Base-by-base conservation (phyloP, 495 filamentous ascomycete species). In the Filosporella fistucella region DNA sequence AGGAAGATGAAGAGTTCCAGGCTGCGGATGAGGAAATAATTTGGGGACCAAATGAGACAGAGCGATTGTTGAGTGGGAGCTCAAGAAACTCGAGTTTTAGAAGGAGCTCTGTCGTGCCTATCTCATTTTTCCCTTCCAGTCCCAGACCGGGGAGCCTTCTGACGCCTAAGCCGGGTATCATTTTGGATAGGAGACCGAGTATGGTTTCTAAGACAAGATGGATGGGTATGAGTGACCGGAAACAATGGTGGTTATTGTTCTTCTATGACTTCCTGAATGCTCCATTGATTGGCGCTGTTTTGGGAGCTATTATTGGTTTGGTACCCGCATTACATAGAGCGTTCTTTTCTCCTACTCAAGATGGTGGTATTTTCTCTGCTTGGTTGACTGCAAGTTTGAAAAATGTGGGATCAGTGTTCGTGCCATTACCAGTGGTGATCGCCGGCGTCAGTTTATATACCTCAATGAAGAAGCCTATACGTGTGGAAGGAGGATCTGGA, bases 401-500 rank as follows among this genome's bases (percentile, higher is more conserved):
- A 52, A 86, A 84, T 46, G 68, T 89, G 13, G 85, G 87, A 1
- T 69, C 73, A 0, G 66, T 90, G 3, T 91, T 91, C 58, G 80
- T 86, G 1, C 72, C 78, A 0, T 63, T 89, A 18, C 86, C 87
- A 50, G 77, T 89, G 20, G 74, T 89, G 20, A 72, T 88, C 0
- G 82, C 85, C n/a, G 85, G 86, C 0, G 75, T 83, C 23, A 84
- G 85, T 51, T 63, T 90, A 1, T 76, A 75, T 21, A 66, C 69
- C 33, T 69, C 67, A 38, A 57, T 82, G 56, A 61, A 69, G 32
- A 66, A 68, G 45, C 75, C 78, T 67, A 77, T 72, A 66, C 23
- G 74, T 70, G 40, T 26, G 10, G 29, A 24, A 6, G 25, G 26
- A 5, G 13, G 11, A 2, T 29, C 24, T 16, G 58, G 60, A 9